A percentile compares a stretch with the other conserved stretches of the same genome.
phyloP scores from a whole-genome alignment of 352 stramenopile species.

The Phytopythium litorale region DNA sequence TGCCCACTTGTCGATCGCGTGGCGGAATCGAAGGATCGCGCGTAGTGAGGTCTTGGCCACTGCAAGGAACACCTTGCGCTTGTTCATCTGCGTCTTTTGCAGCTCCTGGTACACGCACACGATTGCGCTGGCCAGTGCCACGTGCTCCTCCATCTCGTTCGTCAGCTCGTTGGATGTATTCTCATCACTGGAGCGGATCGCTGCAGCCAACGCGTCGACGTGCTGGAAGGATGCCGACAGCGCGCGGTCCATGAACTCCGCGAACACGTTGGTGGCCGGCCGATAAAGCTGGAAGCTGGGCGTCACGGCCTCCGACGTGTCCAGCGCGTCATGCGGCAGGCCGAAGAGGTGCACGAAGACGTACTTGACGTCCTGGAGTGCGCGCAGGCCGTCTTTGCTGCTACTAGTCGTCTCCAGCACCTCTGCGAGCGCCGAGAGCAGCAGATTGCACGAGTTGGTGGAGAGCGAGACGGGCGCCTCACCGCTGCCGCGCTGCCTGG shows the following conservation, averaged over 20 bases:
- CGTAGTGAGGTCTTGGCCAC: conserved; percentile 76
- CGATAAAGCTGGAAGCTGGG: conserved; percentile 74
- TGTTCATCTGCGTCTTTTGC: conserved; percentile 83
- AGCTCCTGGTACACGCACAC: conserved; percentile 75
- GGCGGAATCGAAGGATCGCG: conserved; percentile 52
- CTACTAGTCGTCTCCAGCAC: conserved; percentile 33
- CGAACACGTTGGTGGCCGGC: conserved; percentile 73
- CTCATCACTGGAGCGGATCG: background rate
- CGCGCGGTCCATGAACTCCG: conserved; percentile 59
- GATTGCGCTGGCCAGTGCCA: conserved; percentile 43
- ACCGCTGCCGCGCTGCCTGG: conserved; percentile 8
- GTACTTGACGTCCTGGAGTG: conserved; percentile 48
- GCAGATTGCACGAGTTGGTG: conserved; percentile 69
- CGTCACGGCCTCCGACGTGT: background rate
- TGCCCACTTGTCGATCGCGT: conserved; percentile 32
- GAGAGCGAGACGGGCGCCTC: conserved; percentile 42
- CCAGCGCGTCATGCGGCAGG: conserved; percentile 17
- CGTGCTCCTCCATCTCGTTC: conserved; percentile 15
- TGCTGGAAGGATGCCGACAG: conserved; percentile 28
- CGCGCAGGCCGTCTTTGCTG: conserved; percentile 17
- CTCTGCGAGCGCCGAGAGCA: conserved; percentile 61
- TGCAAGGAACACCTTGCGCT: conserved; percentile 84
- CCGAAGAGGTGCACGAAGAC: conserved; percentile 71
- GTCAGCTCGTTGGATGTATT: background rate
- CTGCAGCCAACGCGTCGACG: background rate